Evolutionary conservation across 2,329 filamentous ascomycete genomes (phyloP).

Genomic region (Didymella lethalis): DNA sequence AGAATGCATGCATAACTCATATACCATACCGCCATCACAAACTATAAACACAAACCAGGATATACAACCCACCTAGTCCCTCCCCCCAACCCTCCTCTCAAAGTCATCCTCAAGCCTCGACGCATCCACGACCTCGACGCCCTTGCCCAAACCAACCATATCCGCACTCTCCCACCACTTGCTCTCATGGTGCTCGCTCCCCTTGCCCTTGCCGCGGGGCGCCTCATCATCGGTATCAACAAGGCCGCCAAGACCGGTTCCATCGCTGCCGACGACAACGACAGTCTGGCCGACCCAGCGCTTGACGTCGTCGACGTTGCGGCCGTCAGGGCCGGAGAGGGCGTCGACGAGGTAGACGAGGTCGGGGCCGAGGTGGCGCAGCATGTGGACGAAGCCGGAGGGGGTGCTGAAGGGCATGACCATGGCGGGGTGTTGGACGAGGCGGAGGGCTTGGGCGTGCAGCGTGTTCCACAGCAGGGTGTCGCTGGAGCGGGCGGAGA

Average conservation of each 20-base stretch:
- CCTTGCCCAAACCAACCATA: conserved; percentile 84
- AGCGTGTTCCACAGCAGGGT: conserved; percentile 75
- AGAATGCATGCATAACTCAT: neutral
- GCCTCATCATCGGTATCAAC: conserved; percentile 68
- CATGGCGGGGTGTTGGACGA: conserved; percentile 86
- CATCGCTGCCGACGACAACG: conserved; percentile 64
- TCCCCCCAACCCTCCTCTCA: conserved; percentile 76
- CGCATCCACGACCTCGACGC: conserved; percentile 87
- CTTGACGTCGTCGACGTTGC: conserved; percentile 70
- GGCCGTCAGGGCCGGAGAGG: conserved; percentile 77
- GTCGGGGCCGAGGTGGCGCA: conserved; percentile 85
- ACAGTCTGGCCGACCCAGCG: conserved; percentile 70
- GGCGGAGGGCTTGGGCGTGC: conserved; percentile 76
- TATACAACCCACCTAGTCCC: conserved; percentile 43
- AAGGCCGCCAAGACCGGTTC: conserved; percentile 59
- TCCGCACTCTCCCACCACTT: conserved; percentile 83
- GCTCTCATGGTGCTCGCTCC: conserved; percentile 46
- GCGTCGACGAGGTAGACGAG: conserved; percentile 89
- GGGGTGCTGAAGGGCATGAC: conserved; percentile 86
- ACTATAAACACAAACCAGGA: conserved; percentile 3
- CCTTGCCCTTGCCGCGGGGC: conserved; percentile 33
- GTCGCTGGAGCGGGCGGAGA: conserved; percentile 46
- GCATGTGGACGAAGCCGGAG: conserved; percentile 84
- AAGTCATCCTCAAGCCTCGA: conserved; percentile 86
- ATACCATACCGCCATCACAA: neutral